Evolutionary conservation across 495 filamentous ascomycete genomes (phyloP), one percentile per base, ranked within the genome.

Genomic region (Saxophila tyrrhenica): DNA sequence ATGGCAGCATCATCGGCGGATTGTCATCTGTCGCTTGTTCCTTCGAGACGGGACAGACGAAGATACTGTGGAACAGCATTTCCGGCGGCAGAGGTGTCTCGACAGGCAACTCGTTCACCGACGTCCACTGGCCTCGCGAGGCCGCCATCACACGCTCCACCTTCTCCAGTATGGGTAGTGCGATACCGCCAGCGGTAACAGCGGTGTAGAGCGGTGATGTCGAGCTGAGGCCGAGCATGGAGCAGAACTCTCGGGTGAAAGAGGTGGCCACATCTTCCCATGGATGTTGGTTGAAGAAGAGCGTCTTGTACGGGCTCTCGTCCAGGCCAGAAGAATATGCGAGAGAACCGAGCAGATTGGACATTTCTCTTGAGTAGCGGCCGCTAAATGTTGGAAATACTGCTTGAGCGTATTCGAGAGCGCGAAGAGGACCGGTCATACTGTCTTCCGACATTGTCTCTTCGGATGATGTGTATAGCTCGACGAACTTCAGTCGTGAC

Each of bases 1-100:
- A 99, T 2, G 89, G 89, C 69, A 99, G 84, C 81, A 96, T 94
- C 85, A 96, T 92, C 1, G 92, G 92, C 17, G 92, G 91, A 66
- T 97, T 99, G 17, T 73, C 66, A 62, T 96, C 92, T 0, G 90
- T 97, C 0, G 86, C 87, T 67, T 99, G 92, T 60, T 94, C 94
- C 70, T 95, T 96, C 58, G 82, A 85, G 13, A 99, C 94, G 2
- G 92, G 92, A 63, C 92, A 99, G 25, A 99, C 92, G 63, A 99
- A 97, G 63, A 99, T 95, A 42, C 81, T 84, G 69, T 99, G 92
- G 75, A 91, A 99, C 46, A 88, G 78, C 73, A 94, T 95, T 38
- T 80, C 79, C 19, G 79, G 76, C 0, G 92, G 92, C 0, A 99
- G 78, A 0, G 92, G 83, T 0, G 92, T 94, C 70, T 95, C 92